Conservation (phyloP, 2,329 filamentous ascomycete species). For the Penicillium digitatum region DNA sequence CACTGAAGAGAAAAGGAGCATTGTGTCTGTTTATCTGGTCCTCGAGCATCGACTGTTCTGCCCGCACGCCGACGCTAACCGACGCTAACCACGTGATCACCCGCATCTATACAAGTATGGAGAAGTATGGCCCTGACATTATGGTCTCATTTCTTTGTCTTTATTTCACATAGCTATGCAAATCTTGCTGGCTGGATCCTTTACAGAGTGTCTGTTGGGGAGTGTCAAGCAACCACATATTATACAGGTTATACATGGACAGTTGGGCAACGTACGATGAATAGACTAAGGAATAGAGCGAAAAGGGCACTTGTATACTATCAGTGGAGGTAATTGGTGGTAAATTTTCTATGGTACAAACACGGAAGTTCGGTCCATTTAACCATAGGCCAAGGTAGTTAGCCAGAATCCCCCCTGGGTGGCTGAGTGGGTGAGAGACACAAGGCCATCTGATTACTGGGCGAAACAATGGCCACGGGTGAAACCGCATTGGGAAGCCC, state of each 20-base stretch:
- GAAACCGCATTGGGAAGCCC: not conserved
- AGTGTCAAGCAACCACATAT: not conserved
- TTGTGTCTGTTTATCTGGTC: conserved; percentile 16
- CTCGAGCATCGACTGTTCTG: conserved; percentile 4
- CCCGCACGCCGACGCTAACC: conserved; percentile 24
- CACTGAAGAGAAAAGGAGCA: conserved; percentile 6
- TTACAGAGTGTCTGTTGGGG: not conserved
- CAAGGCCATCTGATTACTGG: not conserved
- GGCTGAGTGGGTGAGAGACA: conserved; percentile 3
- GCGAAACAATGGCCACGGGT: not conserved
- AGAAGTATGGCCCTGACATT: not conserved
- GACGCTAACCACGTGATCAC: conserved; percentile 22
- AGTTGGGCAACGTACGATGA: not conserved
- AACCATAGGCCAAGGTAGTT: not conserved
- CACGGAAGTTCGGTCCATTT: not conserved
- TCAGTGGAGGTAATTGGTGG: not conserved
- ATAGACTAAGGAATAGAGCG: not conserved
- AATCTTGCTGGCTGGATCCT: not conserved
- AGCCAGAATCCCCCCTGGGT: not conserved
- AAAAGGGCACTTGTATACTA: not conserved
- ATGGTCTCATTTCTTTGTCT: not conserved
- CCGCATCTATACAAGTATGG: conserved; percentile 12
- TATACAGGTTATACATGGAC: not conserved
- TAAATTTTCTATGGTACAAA: not conserved
- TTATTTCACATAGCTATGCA: not conserved